A percentile compares a stretch with the other conserved stretches of the same genome.
Conservation (phyloP, 345 rosid genomes). For the Eutrema yunnanense region DNA sequence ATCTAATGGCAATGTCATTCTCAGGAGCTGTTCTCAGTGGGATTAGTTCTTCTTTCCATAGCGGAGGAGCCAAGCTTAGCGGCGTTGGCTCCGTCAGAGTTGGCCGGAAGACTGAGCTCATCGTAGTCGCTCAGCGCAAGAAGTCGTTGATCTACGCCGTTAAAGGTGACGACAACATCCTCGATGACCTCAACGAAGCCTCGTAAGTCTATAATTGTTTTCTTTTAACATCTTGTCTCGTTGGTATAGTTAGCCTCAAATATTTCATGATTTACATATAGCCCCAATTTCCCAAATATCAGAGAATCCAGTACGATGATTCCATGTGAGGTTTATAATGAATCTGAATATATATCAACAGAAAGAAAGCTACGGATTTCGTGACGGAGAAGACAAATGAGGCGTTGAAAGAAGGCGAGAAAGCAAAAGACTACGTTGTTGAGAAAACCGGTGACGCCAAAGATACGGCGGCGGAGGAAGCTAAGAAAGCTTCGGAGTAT, state of each 20-base stretch:
- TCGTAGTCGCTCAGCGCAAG: slow-evolving; percentile 16
- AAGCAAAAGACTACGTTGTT: slow-evolving; percentile 13
- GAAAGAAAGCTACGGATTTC: slow-evolving; percentile 22
- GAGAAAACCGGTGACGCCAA: not conserved
- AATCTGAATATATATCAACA: not conserved
- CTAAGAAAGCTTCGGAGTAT: slow-evolving; percentile 20
- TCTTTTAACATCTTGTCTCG: not conserved
- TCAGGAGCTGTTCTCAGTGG: slow-evolving; percentile 21
- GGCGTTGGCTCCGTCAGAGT: not conserved
- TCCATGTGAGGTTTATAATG: not conserved
- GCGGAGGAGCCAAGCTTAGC: not conserved
- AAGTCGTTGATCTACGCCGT: slow-evolving; percentile 19
- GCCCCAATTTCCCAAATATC: not conserved
- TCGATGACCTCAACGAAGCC: slow-evolving; percentile 19
- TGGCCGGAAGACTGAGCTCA: not conserved
- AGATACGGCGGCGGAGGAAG: not conserved
- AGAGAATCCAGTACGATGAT: not conserved
- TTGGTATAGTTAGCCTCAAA: not conserved
- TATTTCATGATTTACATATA: not conserved
- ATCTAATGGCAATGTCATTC: slow-evolving; percentile 20
- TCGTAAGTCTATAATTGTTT: not conserved
- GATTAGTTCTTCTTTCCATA: slow-evolving; percentile 10
- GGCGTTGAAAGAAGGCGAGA: slow-evolving; percentile 14
- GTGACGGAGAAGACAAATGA: slow-evolving; percentile 14
- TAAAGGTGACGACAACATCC: slow-evolving; percentile 19